Base-by-base conservation (phyloP, 495 filamentous ascomycete genomes). In the Aspergillus nanangensis region DNA sequence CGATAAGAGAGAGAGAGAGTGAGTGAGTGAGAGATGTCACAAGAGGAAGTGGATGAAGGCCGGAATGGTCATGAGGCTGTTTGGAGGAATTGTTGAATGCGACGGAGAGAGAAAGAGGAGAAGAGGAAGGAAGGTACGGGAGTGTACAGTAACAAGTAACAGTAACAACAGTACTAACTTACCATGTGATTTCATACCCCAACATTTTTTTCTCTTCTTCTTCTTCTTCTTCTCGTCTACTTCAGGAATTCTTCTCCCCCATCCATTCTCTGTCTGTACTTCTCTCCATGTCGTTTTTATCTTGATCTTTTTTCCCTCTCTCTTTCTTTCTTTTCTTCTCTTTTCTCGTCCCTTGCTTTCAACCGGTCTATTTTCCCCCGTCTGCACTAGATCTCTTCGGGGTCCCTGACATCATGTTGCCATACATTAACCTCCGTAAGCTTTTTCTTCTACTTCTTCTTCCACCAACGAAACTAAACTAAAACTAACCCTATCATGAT, bases 341-440 rank as follows among this genome's bases (percentile, higher is more conserved):
- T 43, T 23, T 44, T 47, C 48, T 44, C 44, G 53, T 43, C 29
- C 19, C 51, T 44, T 18, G 14, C 19, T 36, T 43, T 3, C n/a
- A 25, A 17, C 10, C 18, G 8, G 24, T 51, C 35, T 46, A 39
- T 52, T 51, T 17, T 43, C 50, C 27, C 31, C 44, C 41, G 50
- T 80, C 82, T 45, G 85, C 81, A 56, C 84, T 91, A 68, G 77
- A 82, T 87, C 74, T 59, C 79, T 52, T 44, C 17, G 40, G 36
- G 5, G 7, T 44, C 34, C 29, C 48, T 44, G 36, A 40, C 48
- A 66, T 39, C 48, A 96, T 97, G 91, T 70, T 96, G 56, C 86
- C 91, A 44, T 94, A 86, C 57, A 87, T 96, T 66, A 81, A 96
- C 62, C 63, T 67, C 58, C 82, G 90, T 93, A 73, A 53, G 84